A percentile compares a stretch with the other conserved stretches of the same genome.
phyloP scores from a whole-genome alignment of 805 yeast species.

The Candida patagonica region DNA sequence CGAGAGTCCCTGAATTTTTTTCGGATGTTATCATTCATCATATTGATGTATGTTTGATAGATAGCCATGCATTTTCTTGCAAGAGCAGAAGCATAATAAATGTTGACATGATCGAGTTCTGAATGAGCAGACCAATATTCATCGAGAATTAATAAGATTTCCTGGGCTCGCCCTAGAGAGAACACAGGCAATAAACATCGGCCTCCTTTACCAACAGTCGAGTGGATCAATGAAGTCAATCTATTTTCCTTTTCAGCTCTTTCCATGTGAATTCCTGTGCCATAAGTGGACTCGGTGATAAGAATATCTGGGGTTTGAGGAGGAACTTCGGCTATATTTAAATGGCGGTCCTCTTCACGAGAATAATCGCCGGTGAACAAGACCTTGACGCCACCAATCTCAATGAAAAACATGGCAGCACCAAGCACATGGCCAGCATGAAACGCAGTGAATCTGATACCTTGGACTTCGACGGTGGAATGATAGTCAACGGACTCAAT shows the following conservation, averaged over 20 bases:
- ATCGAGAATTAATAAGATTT: slow-evolving; percentile 76
- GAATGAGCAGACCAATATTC: slow-evolving; percentile 88
- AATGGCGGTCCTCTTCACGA: slow-evolving; percentile 89
- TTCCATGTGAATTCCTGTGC: slow-evolving; percentile 95
- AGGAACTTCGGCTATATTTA: slow-evolving; percentile 92
- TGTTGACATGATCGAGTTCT: slow-evolving; percentile 71
- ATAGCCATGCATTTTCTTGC: slow-evolving; percentile 97
- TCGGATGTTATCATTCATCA: slow-evolving; percentile 92
- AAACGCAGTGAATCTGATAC: slow-evolving; percentile 91
- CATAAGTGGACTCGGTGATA: slow-evolving; percentile 93
- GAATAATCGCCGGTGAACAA: slow-evolving; percentile 96
- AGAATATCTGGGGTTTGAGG: slow-evolving; percentile 70
- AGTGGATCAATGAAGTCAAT: slow-evolving; percentile 72
- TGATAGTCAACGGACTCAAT: slow-evolving; percentile 95
- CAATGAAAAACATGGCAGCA: slow-evolving; percentile 95
- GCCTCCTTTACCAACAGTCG: slow-evolving; percentile 81
- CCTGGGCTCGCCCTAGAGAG: slow-evolving; percentile 96
- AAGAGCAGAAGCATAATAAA: slow-evolving; percentile 84
- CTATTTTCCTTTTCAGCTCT: slow-evolving; percentile 75
- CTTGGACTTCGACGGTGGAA: slow-evolving; percentile 89
- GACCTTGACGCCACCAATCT: slow-evolving; percentile 82
- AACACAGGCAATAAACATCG: slow-evolving; percentile 88
- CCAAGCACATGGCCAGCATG: slow-evolving; percentile 99
- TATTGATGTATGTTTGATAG: slow-evolving; percentile 89
- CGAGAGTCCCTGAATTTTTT: slow-evolving; percentile 65